These are phyloP conservation scores for Cryptosporidium meleagridis DNA, from an alignment of 169 alveolate species.

Conservation along the genomic window DNA sequence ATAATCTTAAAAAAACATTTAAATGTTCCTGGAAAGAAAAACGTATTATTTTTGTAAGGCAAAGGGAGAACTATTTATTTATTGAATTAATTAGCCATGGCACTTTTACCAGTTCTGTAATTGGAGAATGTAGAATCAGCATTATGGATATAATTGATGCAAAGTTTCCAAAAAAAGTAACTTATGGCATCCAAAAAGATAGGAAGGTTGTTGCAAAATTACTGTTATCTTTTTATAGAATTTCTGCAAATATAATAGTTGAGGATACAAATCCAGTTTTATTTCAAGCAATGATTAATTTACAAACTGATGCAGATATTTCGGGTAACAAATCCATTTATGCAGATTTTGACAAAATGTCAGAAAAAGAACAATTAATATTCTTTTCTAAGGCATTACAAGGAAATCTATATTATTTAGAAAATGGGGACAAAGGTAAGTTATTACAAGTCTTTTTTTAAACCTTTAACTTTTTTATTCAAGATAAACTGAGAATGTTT, in stretches of 20 bases:
- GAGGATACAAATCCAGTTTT: slow-evolving; percentile 58
- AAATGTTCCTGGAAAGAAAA: slow-evolving; percentile 42
- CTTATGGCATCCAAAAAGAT: slow-evolving; percentile 44
- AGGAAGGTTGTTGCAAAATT: slow-evolving; percentile 37
- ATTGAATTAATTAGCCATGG: slow-evolving; percentile 55
- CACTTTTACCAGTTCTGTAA: slow-evolving; percentile 34
- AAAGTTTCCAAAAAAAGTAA: slow-evolving; percentile 69
- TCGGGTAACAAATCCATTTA: slow-evolving; percentile 26
- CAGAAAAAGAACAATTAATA: slow-evolving; percentile 61
- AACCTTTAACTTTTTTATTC: neutral
- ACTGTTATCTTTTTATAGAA: slow-evolving; percentile 49
- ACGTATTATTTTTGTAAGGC: slow-evolving; percentile 42
- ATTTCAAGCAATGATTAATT: slow-evolving; percentile 69
- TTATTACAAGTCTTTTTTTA: neutral
- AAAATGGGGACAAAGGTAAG: slow-evolving; percentile 56
- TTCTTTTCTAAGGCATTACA: slow-evolving; percentile 68
- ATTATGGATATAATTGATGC: slow-evolving; percentile 66
- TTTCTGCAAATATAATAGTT: slow-evolving; percentile 47
- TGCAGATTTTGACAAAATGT: slow-evolving; percentile 65
- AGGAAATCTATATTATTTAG: slow-evolving; percentile 66
- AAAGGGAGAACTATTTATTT: slow-evolving; percentile 63
- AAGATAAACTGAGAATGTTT: slow-evolving; percentile 45
- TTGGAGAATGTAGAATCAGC: slow-evolving; percentile 55
- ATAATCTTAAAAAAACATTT: neutral
- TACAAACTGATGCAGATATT: slow-evolving; percentile 68